Evolutionary conservation across 2,329 filamentous ascomycete genomes (phyloP).

Genomic region (Fulvia fulva): DNA sequence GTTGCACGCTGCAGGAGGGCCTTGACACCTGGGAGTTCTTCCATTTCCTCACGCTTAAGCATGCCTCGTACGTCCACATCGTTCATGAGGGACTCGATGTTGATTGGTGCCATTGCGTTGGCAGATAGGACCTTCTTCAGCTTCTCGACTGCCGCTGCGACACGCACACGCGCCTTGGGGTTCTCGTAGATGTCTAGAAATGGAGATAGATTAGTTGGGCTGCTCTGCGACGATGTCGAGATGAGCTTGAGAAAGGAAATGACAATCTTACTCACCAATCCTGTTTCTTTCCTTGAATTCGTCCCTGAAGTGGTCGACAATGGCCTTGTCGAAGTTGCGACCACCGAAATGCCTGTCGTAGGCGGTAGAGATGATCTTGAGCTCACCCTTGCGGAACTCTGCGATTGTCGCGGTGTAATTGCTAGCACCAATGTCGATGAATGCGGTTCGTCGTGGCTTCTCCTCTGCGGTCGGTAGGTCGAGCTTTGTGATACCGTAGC

Average conservation of each 20-base stretch:
- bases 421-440: conserved; percentile 93
- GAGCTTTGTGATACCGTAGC: conserved; percentile 96
- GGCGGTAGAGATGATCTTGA: conserved; percentile 86
- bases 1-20: conserved; percentile 73
- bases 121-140: conserved; percentile 97
- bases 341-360: conserved; percentile 97
- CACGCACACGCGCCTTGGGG: conserved; percentile 82
- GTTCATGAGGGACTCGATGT: conserved; percentile 98
- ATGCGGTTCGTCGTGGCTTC: conserved; percentile 84
- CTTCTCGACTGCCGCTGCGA: conserved; percentile 87
- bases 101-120: conserved; percentile 86
- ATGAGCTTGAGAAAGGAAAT: too few relatives aligned
- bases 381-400: conserved; percentile 95
- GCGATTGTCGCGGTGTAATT: conserved; percentile 93
- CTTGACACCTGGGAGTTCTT: conserved; percentile 68
- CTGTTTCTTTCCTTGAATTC: conserved; percentile 99
- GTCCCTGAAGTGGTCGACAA: conserved; percentile 89
- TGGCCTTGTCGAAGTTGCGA: conserved; percentile 90
- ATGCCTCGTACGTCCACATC: conserved; percentile 86
- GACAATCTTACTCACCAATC: too few relatives aligned
- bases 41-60: conserved; percentile 91
- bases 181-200: conserved; percentile 80
- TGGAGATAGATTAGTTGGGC: conserved; percentile 3
- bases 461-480: conserved; percentile 86
- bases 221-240: not conserved